A percentile compares a stretch with the other conserved stretches of the same genome.
Evolutionary conservation across 2,329 filamentous ascomycete species (phyloP).

Genomic region (Diaporthe aspalathi): DNA sequence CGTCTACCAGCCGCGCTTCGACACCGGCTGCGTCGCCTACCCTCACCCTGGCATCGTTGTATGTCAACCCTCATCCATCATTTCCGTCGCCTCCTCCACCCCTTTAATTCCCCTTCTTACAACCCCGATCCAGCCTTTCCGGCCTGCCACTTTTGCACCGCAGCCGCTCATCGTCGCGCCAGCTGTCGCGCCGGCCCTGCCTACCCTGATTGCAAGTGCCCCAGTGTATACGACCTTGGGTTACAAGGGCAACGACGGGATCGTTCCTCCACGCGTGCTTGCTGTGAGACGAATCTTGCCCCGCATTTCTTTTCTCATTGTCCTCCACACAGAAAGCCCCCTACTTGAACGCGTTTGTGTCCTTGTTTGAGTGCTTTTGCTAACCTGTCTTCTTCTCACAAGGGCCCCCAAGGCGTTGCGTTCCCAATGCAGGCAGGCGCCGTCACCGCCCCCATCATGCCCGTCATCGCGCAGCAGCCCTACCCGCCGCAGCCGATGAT

Average conservation of each 20-base stretch:
- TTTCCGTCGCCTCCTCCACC: conserved; percentile 48
- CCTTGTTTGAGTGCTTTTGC: conserved; percentile 8
- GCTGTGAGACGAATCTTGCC: conserved; percentile 32
- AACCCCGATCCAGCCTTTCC: conserved; percentile 35
- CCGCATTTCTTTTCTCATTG: background rate
- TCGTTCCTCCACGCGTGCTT: conserved; percentile 33
- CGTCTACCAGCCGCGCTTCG: conserved; percentile 66
- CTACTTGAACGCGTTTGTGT: background rate
- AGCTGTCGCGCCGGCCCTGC: conserved; percentile 29
- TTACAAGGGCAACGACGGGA: conserved; percentile 16
- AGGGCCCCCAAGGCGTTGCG: conserved; percentile 39
- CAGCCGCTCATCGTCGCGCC: conserved; percentile 14
- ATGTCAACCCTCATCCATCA: conserved; percentile 42
- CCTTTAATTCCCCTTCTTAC: conserved; percentile 43
- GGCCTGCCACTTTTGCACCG: conserved; percentile 29
- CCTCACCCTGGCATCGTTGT: conserved; percentile 35
- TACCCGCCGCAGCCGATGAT: conserved; percentile 37
- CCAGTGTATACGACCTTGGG: conserved; percentile 25
- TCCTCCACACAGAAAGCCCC: background rate
- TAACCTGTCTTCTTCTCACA: conserved; percentile 37
- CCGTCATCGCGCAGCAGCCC: conserved; percentile 43
- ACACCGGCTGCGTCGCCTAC: conserved; percentile 47
- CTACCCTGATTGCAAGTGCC: conserved; percentile 38
- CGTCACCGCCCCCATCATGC: conserved; percentile 40
- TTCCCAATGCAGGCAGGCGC: conserved; percentile 40